Percentiles rank a stretch among this genome's conserved stretches.
These are phyloP conservation scores for Russula earlei DNA, from an alignment of 768 basidiomycete species.

Conservation along the genomic window DNA sequence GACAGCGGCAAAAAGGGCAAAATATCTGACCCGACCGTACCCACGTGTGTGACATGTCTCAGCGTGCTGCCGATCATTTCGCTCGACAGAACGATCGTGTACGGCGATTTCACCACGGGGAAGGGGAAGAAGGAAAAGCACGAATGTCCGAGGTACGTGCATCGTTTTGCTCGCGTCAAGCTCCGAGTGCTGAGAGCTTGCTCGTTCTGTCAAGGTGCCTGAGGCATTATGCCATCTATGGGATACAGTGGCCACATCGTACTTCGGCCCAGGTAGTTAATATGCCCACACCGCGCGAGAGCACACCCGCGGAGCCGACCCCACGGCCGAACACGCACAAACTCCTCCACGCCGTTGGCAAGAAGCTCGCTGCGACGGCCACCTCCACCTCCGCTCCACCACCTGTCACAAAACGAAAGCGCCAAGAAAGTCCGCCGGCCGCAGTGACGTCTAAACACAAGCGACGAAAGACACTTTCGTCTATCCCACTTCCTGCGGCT, in stretches of 20 bases:
- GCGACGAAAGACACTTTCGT: slow-evolving; percentile 33
- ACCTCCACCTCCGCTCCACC: slow-evolving; percentile 28
- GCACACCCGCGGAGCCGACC: slow-evolving; percentile 25
- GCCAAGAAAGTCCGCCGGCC: slow-evolving; percentile 13
- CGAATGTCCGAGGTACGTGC: slow-evolving; percentile 65
- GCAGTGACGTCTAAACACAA: slow-evolving; percentile 32
- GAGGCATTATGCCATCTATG: slow-evolving; percentile 73
- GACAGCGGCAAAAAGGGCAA: slow-evolving; percentile 16
- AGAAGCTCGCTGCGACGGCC: slow-evolving; percentile 35
- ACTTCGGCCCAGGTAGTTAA: slow-evolving; percentile 37
- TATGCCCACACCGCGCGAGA: slow-evolving; percentile 39
- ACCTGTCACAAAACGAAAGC: slow-evolving; percentile 14
- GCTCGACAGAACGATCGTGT: slow-evolving; percentile 65
- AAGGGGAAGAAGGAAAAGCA: slow-evolving; percentile 32
- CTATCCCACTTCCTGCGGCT: not conserved
- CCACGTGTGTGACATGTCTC: slow-evolving; percentile 61
- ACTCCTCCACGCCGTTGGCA: slow-evolving; percentile 40
- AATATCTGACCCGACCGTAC: slow-evolving; percentile 27
- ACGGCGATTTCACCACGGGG: slow-evolving; percentile 51
- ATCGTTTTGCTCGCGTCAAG: slow-evolving; percentile 3
- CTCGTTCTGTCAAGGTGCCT: slow-evolving; percentile 46
- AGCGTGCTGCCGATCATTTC: slow-evolving; percentile 69
- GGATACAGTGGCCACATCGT: slow-evolving; percentile 60
- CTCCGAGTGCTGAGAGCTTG: slow-evolving; percentile 8
- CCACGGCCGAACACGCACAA: slow-evolving; percentile 45